Base-by-base conservation (phyloP, 75 land plant species). In the Ceratopteris richardii region DNA sequence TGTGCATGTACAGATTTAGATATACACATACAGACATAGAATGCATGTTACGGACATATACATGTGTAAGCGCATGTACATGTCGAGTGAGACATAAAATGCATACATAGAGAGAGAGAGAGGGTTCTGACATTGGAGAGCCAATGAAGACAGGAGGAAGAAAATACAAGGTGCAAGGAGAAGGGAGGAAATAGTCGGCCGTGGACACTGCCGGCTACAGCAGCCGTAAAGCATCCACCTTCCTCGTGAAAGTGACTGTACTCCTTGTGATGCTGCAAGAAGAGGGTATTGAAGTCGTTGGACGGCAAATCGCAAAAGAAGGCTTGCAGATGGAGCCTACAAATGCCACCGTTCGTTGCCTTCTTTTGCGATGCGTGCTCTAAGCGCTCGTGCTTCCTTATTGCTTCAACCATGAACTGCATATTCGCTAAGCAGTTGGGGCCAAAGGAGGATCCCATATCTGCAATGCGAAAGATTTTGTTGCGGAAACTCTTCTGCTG, bases 381-480 rank as follows among this genome's bases (percentile, higher is more conserved):
- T 24, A 3, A 22, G 18, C 67, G 9, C 0, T 62, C 9, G 16
- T 66, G 54, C 10, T 57, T 66, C 3, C 40, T 63, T 1, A 71
- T 27, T 12, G 47, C 43, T 11, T n/a, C 5, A 11, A 69, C 43
- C 10, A 71, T 33, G 56, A 28, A 54, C 29, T 54, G 56, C 56
- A 54, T 54, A 22, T 54, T 54, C 5, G 31, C 31, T 10, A 54
- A 16, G 24, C 56, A 54, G 25, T 75, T 80, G n/a, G 78, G 75
- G 10, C 78, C 82, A 0, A 68, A 65, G 22, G 78, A 62, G 57
- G 78, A 80, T 18, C 82, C 82, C 54, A 80, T 31, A 48, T 80
- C 82, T 0, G 78, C 82, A 16, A 80, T 54, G 0, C 61, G 57
- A 51, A 79, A 41, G 54, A 58, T 9, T 9, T 33, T 33, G 37